Percentiles rank a stretch among this genome's conserved stretches.
Evolutionary conservation across 2,329 filamentous ascomycete species (phyloP).

Genomic region (Epichloe typhina): DNA sequence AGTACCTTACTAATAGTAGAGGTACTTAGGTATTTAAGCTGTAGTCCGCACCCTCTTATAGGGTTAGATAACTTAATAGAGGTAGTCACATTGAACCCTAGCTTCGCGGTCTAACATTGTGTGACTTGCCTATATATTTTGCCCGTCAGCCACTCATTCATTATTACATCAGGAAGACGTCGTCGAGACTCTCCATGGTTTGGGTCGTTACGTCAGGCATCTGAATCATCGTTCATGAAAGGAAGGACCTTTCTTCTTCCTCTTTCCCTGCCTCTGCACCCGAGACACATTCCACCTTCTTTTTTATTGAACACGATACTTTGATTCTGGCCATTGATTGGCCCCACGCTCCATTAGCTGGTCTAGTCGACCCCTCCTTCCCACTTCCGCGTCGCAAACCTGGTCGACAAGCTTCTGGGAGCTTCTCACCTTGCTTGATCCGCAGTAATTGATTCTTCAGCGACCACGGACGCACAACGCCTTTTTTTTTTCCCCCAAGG

Average conservation of each 20-base stretch:
- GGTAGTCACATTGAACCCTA: too few species aligned
- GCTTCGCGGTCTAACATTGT: too few species aligned
- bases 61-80: too few species aligned
- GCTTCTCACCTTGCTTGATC: background rate
- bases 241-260: too few species aligned
- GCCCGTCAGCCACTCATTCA: background rate
- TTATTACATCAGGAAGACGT: constrained; percentile 4
- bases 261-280: too few species aligned
- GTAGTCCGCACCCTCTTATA: too few species aligned
- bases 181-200: background rate
- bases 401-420: background rate
- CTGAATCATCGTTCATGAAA: background rate
- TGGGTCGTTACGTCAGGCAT: background rate
- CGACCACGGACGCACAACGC: too few species aligned
- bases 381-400: background rate
- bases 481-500: too few species aligned
- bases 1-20: too few species aligned
- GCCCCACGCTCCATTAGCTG: background rate
- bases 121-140: background rate
- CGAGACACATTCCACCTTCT: too few species aligned
- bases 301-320: too few species aligned
- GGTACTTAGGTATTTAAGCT: too few species aligned
- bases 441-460: background rate
- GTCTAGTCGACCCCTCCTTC: background rate
- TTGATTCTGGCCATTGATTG: background rate